These are phyloP conservation scores for Acanthamoeba lenticulata DNA, from an alignment of 208 protist species.

Conservation along the genomic window DNA sequence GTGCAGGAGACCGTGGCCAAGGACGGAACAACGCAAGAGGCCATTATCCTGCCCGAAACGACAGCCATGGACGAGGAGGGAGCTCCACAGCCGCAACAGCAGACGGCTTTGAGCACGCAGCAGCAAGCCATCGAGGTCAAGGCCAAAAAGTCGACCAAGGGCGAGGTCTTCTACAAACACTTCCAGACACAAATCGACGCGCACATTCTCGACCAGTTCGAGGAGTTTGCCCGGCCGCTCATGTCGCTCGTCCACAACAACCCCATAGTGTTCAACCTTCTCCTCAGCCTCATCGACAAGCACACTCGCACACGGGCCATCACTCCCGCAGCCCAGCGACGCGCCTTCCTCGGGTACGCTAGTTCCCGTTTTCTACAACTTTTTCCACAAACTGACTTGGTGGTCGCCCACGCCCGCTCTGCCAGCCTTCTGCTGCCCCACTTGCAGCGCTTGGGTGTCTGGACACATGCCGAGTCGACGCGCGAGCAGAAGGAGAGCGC, in stretches of 20 bases:
- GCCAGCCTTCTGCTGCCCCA: constrained; percentile 48
- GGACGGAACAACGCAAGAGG: background rate
- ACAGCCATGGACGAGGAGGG: background rate
- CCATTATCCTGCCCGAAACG: background rate
- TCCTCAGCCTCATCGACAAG: constrained; percentile 70
- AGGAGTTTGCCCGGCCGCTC: constrained; percentile 45
- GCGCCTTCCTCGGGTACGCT: constrained; percentile 16
- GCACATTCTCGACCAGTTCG: constrained; percentile 41
- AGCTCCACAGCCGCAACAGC: background rate
- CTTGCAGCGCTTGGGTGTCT: constrained; percentile 42
- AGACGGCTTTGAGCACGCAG: background rate
- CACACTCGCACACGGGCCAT: constrained; percentile 22
- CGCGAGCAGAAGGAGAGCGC: constrained; percentile 67
- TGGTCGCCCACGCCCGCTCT: background rate
- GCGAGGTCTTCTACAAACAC: constrained; percentile 71
- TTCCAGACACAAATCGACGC: constrained; percentile 67
- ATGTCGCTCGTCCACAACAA: constrained; percentile 67
- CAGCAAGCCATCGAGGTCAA: background rate
- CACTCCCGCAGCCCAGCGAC: background rate
- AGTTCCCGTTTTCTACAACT: background rate
- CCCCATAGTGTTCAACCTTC: constrained; percentile 62
- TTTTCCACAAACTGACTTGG: background rate
- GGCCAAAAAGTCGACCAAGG: constrained; percentile 69
- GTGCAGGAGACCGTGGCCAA: constrained; percentile 19
- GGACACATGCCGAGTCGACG: constrained; percentile 37